Conservation (phyloP, 78 protist species). For the Cavenderia fasciculata region DNA sequence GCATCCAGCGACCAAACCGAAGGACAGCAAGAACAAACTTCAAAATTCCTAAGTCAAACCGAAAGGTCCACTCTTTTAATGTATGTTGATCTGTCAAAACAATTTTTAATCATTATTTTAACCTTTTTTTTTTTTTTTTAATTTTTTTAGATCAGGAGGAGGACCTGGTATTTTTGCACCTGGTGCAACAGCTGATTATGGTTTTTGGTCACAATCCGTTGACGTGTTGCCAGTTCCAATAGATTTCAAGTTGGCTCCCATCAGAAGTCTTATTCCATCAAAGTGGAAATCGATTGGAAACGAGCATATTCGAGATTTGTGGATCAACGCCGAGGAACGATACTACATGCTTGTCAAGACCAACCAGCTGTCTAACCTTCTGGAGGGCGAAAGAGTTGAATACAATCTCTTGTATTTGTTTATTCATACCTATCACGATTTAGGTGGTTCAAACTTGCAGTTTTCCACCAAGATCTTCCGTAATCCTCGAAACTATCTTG, state of each 20-base stretch:
- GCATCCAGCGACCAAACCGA: not conserved
- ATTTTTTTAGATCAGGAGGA: not conserved
- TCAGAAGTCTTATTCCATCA: not conserved
- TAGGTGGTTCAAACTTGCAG: too few species aligned
- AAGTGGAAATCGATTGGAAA: not conserved
- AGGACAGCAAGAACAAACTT: not conserved
- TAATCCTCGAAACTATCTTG: too few species aligned
- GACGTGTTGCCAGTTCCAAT: conserved; percentile 26
- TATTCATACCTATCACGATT: too few species aligned
- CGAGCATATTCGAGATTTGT: not conserved
- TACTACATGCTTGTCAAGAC: too few species aligned
- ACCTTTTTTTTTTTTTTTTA: too few species aligned
- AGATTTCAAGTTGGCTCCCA: not conserved
- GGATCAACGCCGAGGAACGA: not conserved
- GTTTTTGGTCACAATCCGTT: not conserved
- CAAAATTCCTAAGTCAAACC: not conserved
- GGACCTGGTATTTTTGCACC: too few species aligned
- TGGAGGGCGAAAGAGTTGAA: too few species aligned
- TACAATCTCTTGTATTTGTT: too few species aligned
- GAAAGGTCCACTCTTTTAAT: not conserved
- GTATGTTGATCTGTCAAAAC: too few species aligned
- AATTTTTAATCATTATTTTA: too few species aligned
- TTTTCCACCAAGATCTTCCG: too few species aligned
- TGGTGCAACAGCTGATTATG: not conserved
- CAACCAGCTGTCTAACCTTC: too few species aligned